These are phyloP conservation scores for Rhynchospora breviuscula DNA, from an alignment of 176 grass and related monocot species.

Conservation along the genomic window DNA sequence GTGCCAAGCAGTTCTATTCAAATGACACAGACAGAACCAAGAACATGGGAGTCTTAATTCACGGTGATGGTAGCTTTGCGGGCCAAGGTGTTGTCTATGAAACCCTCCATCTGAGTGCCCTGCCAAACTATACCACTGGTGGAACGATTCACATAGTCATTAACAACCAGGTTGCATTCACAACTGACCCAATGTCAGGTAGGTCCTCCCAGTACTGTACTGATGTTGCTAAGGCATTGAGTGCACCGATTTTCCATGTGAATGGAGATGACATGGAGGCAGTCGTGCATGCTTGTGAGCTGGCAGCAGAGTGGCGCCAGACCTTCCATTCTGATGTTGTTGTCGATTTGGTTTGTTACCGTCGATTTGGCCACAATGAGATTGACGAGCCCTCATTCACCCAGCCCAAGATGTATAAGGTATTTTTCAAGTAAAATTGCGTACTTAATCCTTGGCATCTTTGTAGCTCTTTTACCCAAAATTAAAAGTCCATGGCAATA, in stretches of 20 bases:
- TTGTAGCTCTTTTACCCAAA: neutral
- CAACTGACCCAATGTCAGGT: slow-evolving; percentile 39
- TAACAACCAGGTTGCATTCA: slow-evolving; percentile 57
- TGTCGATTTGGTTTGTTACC: slow-evolving; percentile 80
- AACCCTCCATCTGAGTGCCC: slow-evolving; percentile 91
- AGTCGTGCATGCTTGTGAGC: slow-evolving; percentile 76
- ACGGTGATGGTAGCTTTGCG: slow-evolving; percentile 93
- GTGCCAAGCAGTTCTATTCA: slow-evolving; percentile 88
- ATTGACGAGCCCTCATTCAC: slow-evolving; percentile 99
- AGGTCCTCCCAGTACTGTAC: slow-evolving; percentile 53
- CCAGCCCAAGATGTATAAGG: slow-evolving; percentile 97
- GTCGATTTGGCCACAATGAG: slow-evolving; percentile 92
- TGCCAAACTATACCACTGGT: slow-evolving; percentile 89
- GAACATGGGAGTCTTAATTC: slow-evolving; percentile 76
- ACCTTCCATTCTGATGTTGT: slow-evolving; percentile 93
- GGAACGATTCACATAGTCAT: slow-evolving; percentile 54
- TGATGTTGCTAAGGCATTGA: slow-evolving; percentile 46
- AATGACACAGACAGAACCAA: slow-evolving; percentile 86
- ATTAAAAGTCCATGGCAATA: neutral
- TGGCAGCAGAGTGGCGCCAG: slow-evolving; percentile 92
- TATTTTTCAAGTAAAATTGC: slow-evolving; percentile 13
- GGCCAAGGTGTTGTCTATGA: slow-evolving; percentile 93
- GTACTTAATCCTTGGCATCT: neutral
- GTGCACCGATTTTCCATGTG: slow-evolving; percentile 80
- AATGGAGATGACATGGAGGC: slow-evolving; percentile 96